Conservation (phyloP, 2,329 filamentous ascomycete species). For the Colletotrichum kahawae region DNA sequence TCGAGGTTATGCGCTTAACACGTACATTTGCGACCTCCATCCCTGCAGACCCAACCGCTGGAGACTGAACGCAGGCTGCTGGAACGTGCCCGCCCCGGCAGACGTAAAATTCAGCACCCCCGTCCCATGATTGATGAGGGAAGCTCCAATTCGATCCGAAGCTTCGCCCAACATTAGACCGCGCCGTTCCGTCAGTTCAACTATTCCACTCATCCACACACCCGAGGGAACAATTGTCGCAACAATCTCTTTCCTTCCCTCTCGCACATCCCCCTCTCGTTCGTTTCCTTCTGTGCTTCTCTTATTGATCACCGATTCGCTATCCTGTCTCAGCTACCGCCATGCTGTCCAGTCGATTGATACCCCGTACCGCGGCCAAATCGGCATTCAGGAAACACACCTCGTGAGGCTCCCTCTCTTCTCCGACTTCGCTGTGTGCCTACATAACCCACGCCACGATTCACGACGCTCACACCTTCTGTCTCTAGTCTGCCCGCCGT, state of each 20-base stretch:
- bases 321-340: constrained; percentile 34
- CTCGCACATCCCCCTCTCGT: neutral
- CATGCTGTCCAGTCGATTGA: constrained; percentile 67
- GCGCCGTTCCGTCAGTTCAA: neutral
- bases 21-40: neutral
- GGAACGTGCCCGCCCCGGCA: neutral
- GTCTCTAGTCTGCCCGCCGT: constrained; percentile 52
- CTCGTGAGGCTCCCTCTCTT: constrained; percentile 48
- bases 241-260: neutral
- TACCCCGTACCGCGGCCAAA: constrained; percentile 62
- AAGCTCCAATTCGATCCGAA: constrained; percentile 8
- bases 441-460: constrained; percentile 20
- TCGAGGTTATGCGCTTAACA: neutral
- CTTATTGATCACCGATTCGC: constrained; percentile 29
- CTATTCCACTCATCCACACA: neutral
- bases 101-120: neutral
- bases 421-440: neutral
- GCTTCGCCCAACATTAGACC: neutral
- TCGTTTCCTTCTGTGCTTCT: neutral
- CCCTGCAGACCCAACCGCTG: neutral
- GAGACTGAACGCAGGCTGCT: neutral
- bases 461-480: constrained; percentile 7
- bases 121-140: neutral
- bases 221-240: neutral
- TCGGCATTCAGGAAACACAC: constrained; percentile 58